Evolutionary conservation across 129 eudicot genomes (phyloP), one percentile per base, ranked within the genome.

Genomic region (Centrapalus pauciflorus): DNA sequence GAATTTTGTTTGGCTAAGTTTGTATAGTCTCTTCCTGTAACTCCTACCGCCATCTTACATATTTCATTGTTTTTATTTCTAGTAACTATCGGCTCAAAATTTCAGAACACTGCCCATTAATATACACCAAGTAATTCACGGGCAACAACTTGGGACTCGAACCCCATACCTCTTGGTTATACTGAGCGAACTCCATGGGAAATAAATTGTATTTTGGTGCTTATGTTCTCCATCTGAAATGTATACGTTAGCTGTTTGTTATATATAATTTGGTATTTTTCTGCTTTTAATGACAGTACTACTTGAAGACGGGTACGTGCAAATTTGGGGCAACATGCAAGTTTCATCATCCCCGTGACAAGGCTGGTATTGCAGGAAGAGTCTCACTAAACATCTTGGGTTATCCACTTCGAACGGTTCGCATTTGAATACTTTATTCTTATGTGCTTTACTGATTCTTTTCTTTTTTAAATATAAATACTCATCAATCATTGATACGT

Each of bases 301-400:
- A 83, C 69, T 57, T 89, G 61, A 93, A 86, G 83, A 93, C 92
- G 13, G 99, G 99, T 55, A 78, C 95, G 49, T 93, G 98, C 87
- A 93, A 93, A 59, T 93, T 85, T 81, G 96, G 99, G 75, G 92
- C 87, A 52, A 89, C 96, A 12, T 93, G 96, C 90, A 93, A 93
- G 64, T 93, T 88, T 79, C 92, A 93, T 77, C 99, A 93, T 77
- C 99, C 99, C 56, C 81, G 84, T 78, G 99, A 93, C 59, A 85
- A 85, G 79, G 92, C 95, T 69, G 97, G 97, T 73, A 80, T 80
- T 54, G 89, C 79, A 21, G 96, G 95, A 79, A 81, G 83, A 67
- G 93, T 86, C 71, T 61, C 86, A n/a, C 71, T 93, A 20, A 93
- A 93, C 72, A 73, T 74, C 68, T 73, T 93, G 81, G 99, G 99